These are phyloP conservation scores for Mortierella sp. DNA, from an alignment of 371 early-diverging fungal species.

Conservation along the genomic window DNA sequence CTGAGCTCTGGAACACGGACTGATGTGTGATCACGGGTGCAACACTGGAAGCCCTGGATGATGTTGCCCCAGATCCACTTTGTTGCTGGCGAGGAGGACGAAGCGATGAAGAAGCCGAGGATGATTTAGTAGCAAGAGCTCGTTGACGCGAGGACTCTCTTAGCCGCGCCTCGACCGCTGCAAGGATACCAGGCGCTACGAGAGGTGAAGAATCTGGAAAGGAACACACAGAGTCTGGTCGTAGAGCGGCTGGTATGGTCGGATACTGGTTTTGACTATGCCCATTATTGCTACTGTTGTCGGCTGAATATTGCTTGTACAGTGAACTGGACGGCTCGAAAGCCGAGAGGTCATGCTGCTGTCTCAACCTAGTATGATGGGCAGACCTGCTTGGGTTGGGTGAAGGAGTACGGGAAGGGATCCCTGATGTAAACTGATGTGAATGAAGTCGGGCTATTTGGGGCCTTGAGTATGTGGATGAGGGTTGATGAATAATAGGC, in stretches of 20 bases:
- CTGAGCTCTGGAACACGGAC: conserved; percentile 14
- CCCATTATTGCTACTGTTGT: too few relatives aligned
- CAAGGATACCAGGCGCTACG: conserved; percentile 34
- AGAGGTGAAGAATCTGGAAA: conserved; percentile 33
- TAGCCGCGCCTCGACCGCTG: conserved; percentile 33
- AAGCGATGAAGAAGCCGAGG: not conserved
- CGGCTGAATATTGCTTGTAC: too few relatives aligned
- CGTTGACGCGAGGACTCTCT: conserved; percentile 13
- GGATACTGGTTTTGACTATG: not conserved
- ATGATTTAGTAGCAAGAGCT: conserved; percentile 3
- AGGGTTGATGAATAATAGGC: conserved; percentile 21
- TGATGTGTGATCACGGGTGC: conserved; percentile 24
- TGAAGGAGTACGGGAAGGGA: conserved; percentile 26
- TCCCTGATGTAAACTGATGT: not conserved
- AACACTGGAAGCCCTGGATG: conserved; percentile 6
- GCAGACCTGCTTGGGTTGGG: conserved; percentile 1
- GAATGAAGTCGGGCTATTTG: not conserved
- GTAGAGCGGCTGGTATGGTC: conserved; percentile 10
- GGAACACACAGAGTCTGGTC: conserved; percentile 26
- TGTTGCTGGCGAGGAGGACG: conserved; percentile 2
- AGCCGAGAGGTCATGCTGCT: not conserved
- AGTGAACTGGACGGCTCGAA: not conserved
- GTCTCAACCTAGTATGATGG: not conserved
- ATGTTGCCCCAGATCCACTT: not conserved
- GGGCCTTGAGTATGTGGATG: not conserved